These are phyloP conservation scores for Metschnikowia colocasiae DNA, from an alignment of 805 yeast genomes.

Conservation along the genomic window DNA sequence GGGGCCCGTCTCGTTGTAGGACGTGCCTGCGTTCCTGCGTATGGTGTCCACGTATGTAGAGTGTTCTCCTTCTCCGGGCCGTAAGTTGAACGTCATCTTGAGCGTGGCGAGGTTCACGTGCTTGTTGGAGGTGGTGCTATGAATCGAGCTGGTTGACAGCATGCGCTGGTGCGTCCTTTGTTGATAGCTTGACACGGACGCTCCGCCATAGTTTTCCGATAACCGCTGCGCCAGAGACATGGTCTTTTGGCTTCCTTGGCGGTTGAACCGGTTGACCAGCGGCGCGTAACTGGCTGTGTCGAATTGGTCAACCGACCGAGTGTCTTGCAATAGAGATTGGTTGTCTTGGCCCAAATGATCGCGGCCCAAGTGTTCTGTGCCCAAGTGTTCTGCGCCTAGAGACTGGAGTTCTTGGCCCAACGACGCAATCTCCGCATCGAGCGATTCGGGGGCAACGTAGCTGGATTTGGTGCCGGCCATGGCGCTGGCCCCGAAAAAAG, in stretches of 20 bases:
- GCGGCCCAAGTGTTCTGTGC: too few relatives aligned
- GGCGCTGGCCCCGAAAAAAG: background rate
- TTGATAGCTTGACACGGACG: background rate
- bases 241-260: slow-evolving; percentile 2
- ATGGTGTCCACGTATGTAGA: slow-evolving; percentile 48
- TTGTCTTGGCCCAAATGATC: background rate
- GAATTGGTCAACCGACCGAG: background rate
- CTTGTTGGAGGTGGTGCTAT: slow-evolving; percentile 29
- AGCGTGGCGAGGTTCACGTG: slow-evolving; percentile 38
- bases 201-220: background rate
- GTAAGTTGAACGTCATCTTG: slow-evolving; percentile 32
- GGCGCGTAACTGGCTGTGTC: background rate
- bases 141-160: slow-evolving; percentile 34
- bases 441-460: background rate
- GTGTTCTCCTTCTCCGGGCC: slow-evolving; percentile 49
- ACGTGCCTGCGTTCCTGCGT: slow-evolving; percentile 44
- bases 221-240: background rate
- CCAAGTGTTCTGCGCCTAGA: background rate
- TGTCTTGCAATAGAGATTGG: background rate
- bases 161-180: slow-evolving; percentile 12
- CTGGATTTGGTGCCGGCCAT: background rate
- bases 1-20: slow-evolving; percentile 47
- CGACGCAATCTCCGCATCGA: background rate
- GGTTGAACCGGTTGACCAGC: background rate
- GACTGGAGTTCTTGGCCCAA: slow-evolving; percentile 1